Evolutionary conservation across 1,284 basidiomycete genomes (phyloP).

Genomic region (Tausonia pullulans): DNA sequence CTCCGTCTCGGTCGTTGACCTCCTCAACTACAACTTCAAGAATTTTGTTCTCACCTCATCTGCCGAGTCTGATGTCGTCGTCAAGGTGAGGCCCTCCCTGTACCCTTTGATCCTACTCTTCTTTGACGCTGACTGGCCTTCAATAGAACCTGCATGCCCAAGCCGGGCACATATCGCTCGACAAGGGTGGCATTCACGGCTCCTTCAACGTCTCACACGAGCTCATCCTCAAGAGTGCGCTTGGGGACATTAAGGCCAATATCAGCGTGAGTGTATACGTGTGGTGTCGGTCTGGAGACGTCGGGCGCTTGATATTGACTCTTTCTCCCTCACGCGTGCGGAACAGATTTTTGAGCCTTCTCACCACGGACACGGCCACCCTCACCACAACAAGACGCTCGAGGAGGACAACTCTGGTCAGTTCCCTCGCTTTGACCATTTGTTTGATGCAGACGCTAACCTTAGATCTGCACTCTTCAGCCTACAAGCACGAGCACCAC

Average conservation of each 20-base stretch:
- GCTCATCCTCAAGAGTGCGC: conserved; percentile 15
- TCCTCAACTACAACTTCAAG: not conserved
- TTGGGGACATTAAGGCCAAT: conserved; percentile 10
- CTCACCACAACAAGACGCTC: too few relatives aligned
- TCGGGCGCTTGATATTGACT: not conserved
- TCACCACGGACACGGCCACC: too few relatives aligned
- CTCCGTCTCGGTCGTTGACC: not conserved
- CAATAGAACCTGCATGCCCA: conserved; percentile 10
- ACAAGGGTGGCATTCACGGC: conserved; percentile 17
- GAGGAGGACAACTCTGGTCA: too few relatives aligned
- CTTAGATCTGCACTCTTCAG: not conserved
- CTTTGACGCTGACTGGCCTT: too few relatives aligned
- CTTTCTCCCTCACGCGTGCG: not conserved
- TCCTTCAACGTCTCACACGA: conserved; percentile 19
- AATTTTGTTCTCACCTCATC: conserved; percentile 1
- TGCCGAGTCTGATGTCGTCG: not conserved
- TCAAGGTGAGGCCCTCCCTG: not conserved
- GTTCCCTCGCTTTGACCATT: too few relatives aligned
- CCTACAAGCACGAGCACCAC: not conserved
- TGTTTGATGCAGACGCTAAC: not conserved
- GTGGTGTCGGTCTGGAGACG: not conserved
- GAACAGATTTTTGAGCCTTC: too few relatives aligned
- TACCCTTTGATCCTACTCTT: too few relatives aligned
- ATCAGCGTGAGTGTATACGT: not conserved
- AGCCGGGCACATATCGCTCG: not conserved